These are phyloP conservation scores for Boletus rex-veris DNA, from an alignment of 768 basidiomycete species.

Conservation along the genomic window DNA sequence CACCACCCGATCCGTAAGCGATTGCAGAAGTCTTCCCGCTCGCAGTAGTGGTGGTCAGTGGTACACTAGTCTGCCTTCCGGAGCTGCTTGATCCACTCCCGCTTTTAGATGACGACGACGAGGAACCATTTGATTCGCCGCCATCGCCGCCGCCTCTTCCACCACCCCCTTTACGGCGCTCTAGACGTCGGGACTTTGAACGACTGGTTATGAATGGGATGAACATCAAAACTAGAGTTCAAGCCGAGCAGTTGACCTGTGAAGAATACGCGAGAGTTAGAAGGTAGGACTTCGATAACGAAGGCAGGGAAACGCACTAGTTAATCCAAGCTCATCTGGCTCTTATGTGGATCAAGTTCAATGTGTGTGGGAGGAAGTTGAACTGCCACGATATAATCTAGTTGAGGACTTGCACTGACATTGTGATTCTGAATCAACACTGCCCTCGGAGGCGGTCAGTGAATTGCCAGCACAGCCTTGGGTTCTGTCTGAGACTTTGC, in stretches of 20 bases:
- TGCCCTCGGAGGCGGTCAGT: too few relatives aligned
- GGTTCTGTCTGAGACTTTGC: too few relatives aligned
- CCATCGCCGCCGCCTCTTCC: conserved; percentile 16
- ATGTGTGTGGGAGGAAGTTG: too few relatives aligned
- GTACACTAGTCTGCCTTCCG: conserved; percentile 14
- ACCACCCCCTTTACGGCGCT: conserved; percentile 33
- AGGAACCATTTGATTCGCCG: conserved; percentile 11
- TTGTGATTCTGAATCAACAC: too few relatives aligned
- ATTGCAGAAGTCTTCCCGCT: conserved; percentile 28
- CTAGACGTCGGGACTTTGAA: conserved; percentile 1
- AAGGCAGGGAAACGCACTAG: too few relatives aligned
- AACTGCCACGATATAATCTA: too few relatives aligned
- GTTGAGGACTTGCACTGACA: too few relatives aligned
- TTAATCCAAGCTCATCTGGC: too few relatives aligned
- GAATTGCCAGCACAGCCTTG: too few relatives aligned
- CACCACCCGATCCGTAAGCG: conserved; percentile 35
- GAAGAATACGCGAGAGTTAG: background rate
- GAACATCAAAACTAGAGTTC: conserved; percentile 9
- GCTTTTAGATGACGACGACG: conserved; percentile 3
- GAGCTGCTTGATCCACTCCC: background rate
- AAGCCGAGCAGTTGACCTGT: background rate
- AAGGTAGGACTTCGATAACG: too few relatives aligned
- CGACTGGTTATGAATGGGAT: conserved; percentile 17
- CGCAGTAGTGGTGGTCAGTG: conserved; percentile 18
- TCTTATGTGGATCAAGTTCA: too few relatives aligned